Conservation (phyloP, 1,139 yeast species). For the Candida tetrigidarum region DNA sequence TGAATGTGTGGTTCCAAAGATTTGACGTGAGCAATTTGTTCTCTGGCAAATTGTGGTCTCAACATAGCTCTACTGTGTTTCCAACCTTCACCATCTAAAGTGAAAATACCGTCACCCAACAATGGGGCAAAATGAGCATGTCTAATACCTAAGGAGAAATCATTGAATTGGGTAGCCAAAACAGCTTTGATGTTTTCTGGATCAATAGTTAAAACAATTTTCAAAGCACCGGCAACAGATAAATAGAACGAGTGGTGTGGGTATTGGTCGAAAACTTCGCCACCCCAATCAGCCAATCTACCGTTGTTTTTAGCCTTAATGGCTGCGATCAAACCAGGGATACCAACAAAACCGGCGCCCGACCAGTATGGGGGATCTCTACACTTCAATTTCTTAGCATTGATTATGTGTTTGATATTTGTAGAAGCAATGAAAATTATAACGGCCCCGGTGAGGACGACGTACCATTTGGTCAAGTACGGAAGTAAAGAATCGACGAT, state of each 20-base stretch:
- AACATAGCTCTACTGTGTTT: conserved; percentile 57
- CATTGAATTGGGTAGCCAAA: conserved; percentile 50
- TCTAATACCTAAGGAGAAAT: conserved; percentile 56
- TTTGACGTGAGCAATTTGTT: conserved; percentile 52
- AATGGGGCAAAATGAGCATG: conserved; percentile 45
- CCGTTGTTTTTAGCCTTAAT: conserved; percentile 29
- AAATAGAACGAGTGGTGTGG: conserved; percentile 33
- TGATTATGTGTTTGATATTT: conserved; percentile 6
- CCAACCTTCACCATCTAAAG: conserved; percentile 63
- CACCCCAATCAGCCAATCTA: conserved; percentile 26
- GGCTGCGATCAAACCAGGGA: conserved; percentile 21
- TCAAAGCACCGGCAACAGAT: conserved; percentile 31
- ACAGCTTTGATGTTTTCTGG: conserved; percentile 44
- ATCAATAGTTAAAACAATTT: conserved; percentile 27
- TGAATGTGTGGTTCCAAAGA: conserved; percentile 51
- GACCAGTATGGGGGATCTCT: conserved; percentile 13
- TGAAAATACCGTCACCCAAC: conserved; percentile 62
- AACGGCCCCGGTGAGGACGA: conserved; percentile 15
- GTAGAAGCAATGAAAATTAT: conserved; percentile 8
- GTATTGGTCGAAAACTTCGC: conserved; percentile 18
- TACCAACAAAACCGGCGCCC: conserved; percentile 20
- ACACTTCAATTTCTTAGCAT: conserved; percentile 14
- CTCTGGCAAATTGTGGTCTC: conserved; percentile 58
- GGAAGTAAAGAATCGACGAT: conserved; percentile 9
- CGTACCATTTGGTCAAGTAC: conserved; percentile 20